These are phyloP conservation scores for Daldinia decipiens DNA, from an alignment of 495 filamentous ascomycete genomes.

Conservation along the genomic window DNA sequence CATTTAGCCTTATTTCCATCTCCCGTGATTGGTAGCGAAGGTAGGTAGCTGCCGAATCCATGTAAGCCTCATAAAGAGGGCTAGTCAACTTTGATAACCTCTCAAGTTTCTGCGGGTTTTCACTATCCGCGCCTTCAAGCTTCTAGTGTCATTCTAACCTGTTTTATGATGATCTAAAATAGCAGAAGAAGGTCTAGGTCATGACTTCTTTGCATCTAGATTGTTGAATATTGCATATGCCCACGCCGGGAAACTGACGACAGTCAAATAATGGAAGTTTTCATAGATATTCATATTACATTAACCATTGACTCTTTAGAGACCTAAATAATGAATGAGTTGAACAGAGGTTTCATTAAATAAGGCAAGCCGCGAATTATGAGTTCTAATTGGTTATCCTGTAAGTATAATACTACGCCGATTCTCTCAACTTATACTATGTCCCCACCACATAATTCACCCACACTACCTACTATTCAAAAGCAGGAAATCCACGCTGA, in stretches of 20 bases:
- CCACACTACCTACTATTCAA: constrained; percentile 11
- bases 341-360: neutral
- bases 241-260: neutral
- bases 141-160: neutral
- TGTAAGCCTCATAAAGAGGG: constrained; percentile 9
- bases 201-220: neutral
- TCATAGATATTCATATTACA: neutral
- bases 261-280: neutral
- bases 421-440: neutral
- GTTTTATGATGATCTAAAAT: neutral
- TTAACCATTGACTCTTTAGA: neutral
- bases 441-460: neutral
- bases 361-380: neutral
- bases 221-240: neutral
- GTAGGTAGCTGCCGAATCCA: neutral
- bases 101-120: neutral
- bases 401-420: neutral
- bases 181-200: neutral
- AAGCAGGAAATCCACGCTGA: constrained; percentile 8
- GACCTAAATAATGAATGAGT: neutral
- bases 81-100: neutral
- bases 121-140: neutral
- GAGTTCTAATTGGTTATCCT: neutral
- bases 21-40: constrained; percentile 24
- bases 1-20: constrained; percentile 19